These are phyloP conservation scores for Tardiomyces depauwii DNA, from an alignment of 1,139 yeast genomes.

Conservation along the genomic window DNA sequence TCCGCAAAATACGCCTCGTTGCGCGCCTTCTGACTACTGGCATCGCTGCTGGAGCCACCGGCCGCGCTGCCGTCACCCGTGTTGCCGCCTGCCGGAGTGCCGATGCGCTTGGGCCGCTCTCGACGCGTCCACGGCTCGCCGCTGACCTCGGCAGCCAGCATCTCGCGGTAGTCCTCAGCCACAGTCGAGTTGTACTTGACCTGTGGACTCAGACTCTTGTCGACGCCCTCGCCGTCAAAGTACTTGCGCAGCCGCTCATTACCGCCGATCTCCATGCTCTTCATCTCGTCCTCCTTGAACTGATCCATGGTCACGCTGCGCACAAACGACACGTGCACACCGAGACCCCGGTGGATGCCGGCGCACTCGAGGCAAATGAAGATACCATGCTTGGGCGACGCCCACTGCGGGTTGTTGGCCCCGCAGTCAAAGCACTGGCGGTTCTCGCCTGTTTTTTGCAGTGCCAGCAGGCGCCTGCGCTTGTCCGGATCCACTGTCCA, in stretches of 20 bases:
- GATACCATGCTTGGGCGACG: conserved; percentile 92
- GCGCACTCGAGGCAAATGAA: conserved; percentile 92
- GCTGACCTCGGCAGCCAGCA: conserved; percentile 62
- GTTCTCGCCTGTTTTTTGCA: conserved; percentile 63
- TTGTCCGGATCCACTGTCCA: conserved; percentile 65
- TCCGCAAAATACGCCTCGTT: conserved; percentile 78
- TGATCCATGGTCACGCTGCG: conserved; percentile 90
- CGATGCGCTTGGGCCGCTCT: conserved; percentile 18
- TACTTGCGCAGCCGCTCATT: conserved; percentile 64
- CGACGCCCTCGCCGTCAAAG: conserved; percentile 66
- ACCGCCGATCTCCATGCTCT: conserved; percentile 92
- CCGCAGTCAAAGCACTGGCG: conserved; percentile 77
- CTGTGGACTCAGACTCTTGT: conserved; percentile 43
- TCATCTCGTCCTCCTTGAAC: conserved; percentile 82
- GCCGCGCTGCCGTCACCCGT: neutral
- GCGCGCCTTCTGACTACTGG: conserved; percentile 37
- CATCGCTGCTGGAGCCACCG: conserved; percentile 25
- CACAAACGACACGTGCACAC: conserved; percentile 93
- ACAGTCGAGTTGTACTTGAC: conserved; percentile 80
- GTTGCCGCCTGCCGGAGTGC: conserved; percentile 6
- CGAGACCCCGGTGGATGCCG: conserved; percentile 91
- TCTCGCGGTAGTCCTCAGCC: conserved; percentile 89
- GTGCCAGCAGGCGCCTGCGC: conserved; percentile 64
- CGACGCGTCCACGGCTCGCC: conserved; percentile 53
- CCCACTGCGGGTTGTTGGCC: conserved; percentile 96